Percentiles rank a stretch among this genome's conserved stretches.
Conservation (phyloP, 2,329 filamentous ascomycete species). For the Phyllosticta citribraziliensis region DNA sequence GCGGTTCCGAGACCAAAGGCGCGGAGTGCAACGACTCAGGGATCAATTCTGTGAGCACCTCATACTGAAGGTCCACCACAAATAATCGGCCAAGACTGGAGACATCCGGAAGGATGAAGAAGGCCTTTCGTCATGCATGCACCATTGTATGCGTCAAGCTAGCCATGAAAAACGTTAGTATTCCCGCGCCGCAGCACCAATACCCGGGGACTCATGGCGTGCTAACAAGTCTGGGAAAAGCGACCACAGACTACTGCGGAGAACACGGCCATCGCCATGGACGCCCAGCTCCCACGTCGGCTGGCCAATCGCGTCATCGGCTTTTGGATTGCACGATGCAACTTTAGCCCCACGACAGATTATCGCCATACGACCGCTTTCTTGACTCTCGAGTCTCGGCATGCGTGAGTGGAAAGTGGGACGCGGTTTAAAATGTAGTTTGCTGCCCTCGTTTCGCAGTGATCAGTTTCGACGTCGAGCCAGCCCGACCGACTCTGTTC, state of each 20-base stretch:
- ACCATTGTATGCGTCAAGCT: neutral
- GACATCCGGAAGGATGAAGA: neutral
- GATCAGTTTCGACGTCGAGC: neutral
- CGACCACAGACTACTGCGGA: neutral
- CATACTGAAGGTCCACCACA: neutral
- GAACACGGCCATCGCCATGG: neutral
- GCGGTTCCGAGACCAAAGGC: neutral
- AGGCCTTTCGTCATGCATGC: neutral
- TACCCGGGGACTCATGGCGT: neutral
- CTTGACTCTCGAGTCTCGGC: too few relatives aligned
- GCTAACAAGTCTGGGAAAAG: neutral
- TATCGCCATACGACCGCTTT: neutral
- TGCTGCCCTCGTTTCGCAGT: neutral
- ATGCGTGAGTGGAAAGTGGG: neutral
- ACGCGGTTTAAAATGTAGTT: neutral
- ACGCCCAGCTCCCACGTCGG: neutral
- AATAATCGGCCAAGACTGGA: neutral
- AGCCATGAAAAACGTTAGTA: neutral
- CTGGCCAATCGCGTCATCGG: slow-evolving; percentile 9
- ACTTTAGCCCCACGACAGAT: neutral
- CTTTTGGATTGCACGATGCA: slow-evolving; percentile 8
- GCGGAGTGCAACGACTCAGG: neutral
- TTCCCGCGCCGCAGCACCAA: neutral
- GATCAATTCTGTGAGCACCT: neutral
- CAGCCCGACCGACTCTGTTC: neutral